phyloP scores from a whole-genome alignment of 2,329 filamentous ascomycete species.

The Cylindrodendrum hubeiense region DNA sequence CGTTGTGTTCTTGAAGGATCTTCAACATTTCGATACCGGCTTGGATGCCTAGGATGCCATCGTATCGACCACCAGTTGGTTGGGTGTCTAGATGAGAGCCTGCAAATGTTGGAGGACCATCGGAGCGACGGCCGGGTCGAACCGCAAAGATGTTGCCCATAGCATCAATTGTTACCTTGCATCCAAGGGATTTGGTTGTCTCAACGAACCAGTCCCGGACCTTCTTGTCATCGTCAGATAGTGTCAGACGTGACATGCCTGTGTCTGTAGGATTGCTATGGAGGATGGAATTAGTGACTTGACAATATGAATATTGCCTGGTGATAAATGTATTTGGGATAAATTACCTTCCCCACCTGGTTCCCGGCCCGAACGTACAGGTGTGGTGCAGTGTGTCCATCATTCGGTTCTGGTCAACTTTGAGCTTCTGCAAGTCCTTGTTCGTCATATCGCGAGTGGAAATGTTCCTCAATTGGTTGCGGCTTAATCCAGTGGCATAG shows the following conservation, averaged over 20 bases:
- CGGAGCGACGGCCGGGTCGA: conserved; percentile 69
- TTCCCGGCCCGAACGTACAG: conserved; percentile 35
- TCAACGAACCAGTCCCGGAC: conserved; percentile 84
- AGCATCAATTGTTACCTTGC: conserved; percentile 75
- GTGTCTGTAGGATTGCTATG: conserved; percentile 63
- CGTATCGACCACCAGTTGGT: conserved; percentile 75
- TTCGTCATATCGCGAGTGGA: conserved; percentile 25
- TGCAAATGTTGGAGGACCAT: conserved; percentile 71
- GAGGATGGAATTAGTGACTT: background rate
- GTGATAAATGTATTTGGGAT: no score
- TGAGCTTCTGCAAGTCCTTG: conserved; percentile 34
- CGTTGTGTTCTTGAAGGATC: conserved; percentile 73
- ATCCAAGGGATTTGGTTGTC: conserved; percentile 73
- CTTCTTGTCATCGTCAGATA: conserved; percentile 80
- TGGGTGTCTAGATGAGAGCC: conserved; percentile 79
- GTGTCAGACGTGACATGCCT: conserved; percentile 81
- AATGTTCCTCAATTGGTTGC: conserved; percentile 24
- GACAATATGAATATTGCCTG: background rate
- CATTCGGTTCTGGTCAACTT: conserved; percentile 33
- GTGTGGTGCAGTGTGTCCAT: conserved; percentile 42
- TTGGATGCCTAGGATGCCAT: conserved; percentile 81
- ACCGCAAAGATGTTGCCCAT: conserved; percentile 88
- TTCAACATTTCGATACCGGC: conserved; percentile 80
- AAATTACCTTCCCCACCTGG: conserved; percentile 38
- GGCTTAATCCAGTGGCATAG: background rate